A percentile compares a stretch with the other conserved stretches of the same genome.
Conservation (phyloP, 164 flowering plant species). For the Stephania cephalantha region DNA sequence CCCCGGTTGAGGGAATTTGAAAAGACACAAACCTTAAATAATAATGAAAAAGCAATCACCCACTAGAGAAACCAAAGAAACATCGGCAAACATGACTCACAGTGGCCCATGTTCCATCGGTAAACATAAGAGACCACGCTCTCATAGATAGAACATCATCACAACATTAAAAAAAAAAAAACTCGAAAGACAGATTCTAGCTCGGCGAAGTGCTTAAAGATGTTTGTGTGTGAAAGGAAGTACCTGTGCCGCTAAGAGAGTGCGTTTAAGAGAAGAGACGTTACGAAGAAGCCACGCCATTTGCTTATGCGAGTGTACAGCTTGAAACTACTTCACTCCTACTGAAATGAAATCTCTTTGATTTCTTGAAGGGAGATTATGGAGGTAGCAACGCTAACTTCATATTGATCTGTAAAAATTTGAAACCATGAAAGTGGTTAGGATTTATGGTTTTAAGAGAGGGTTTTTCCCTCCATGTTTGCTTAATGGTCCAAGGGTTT, state of each 20-base stretch:
- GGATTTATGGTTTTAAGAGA: not conserved
- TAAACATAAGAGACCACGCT: not conserved
- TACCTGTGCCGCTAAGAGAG: constrained; percentile 39
- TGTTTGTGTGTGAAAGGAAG: not conserved
- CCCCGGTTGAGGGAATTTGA: not conserved
- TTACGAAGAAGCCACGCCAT: constrained; percentile 69
- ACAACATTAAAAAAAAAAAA: not conserved
- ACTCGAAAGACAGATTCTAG: not conserved
- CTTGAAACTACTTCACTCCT: not conserved
- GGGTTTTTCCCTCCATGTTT: not conserved
- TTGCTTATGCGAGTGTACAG: not conserved
- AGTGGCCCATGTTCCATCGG: not conserved
- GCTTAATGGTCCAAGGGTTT: not conserved
- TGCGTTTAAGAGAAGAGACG: constrained; percentile 29
- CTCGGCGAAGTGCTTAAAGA: not conserved
- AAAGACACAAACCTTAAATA: not conserved
- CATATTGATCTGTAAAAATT: not conserved
- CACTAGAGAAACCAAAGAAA: not conserved
- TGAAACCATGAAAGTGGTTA: not conserved
- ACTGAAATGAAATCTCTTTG: not conserved
- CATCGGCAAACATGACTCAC: not conserved
- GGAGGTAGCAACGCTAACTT: not conserved
- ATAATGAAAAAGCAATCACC: not conserved
- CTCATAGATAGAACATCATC: not conserved
- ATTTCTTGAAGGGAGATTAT: not conserved